phyloP scores from a whole-genome alignment of 768 basidiomycete species.

The Pseudohyphozyma bogoriensis region DNA sequence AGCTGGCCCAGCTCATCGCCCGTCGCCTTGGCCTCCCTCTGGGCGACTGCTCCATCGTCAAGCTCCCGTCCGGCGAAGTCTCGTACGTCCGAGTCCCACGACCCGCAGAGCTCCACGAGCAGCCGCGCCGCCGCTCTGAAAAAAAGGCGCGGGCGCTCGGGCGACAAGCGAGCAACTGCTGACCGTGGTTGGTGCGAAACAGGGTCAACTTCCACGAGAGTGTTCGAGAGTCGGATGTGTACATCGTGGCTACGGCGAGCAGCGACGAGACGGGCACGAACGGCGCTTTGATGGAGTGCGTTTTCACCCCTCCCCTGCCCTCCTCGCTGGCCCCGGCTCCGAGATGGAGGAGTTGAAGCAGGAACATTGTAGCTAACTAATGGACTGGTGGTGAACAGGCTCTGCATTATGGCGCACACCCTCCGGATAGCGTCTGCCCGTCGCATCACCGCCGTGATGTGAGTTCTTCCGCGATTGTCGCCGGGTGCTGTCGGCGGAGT shows the following conservation, averaged over 20 bases:
- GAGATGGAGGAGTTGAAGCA: no score
- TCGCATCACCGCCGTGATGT: conserved; percentile 86
- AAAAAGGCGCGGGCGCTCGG: neutral
- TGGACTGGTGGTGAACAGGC: neutral
- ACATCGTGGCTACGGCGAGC: conserved; percentile 90
- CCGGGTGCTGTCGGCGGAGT: neutral
- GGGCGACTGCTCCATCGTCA: conserved; percentile 71
- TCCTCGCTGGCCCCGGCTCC: neutral
- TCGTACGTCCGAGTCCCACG: conserved; percentile 48
- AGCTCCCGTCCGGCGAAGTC: conserved; percentile 83
- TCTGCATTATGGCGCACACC: conserved; percentile 87
- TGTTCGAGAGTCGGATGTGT: conserved; percentile 96
- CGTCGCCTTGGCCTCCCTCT: conserved; percentile 78
- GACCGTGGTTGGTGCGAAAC: neutral
- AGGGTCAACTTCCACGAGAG: conserved; percentile 57
- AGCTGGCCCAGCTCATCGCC: conserved; percentile 77
- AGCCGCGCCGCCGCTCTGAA: neutral
- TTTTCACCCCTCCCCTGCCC: conserved; percentile 34
- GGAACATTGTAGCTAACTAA: neutral
- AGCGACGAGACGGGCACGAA: conserved; percentile 56
- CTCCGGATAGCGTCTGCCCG: conserved; percentile 99
- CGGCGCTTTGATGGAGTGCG: conserved; percentile 91
- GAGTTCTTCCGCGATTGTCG: neutral
- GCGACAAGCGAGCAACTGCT: neutral
- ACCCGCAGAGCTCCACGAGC: neutral